Percentiles rank a stretch among this genome's conserved stretches.
Conservation (phyloP, 768 basidiomycete genomes). For the Boletus sensibilis region DNA sequence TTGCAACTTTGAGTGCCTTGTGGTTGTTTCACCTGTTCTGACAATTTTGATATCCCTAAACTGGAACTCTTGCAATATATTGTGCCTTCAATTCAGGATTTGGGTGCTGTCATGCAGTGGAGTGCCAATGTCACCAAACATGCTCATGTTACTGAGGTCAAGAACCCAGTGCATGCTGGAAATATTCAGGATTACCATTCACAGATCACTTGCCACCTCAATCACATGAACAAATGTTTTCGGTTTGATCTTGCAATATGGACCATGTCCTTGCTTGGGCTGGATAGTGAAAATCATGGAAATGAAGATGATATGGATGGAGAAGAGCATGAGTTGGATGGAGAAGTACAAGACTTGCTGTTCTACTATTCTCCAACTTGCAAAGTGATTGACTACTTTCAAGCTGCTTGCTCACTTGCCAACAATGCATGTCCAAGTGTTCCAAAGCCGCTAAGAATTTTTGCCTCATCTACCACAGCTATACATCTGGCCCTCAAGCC, state of each 20-base stretch:
- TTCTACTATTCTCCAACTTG: not conserved
- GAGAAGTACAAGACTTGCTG: not conserved
- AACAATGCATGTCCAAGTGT: not conserved
- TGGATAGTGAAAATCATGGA: not conserved
- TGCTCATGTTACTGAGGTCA: too few relatives aligned
- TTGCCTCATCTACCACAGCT: not conserved
- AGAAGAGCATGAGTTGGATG: not conserved
- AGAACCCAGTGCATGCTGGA: too few relatives aligned
- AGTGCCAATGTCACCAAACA: too few relatives aligned
- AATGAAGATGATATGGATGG: not conserved
- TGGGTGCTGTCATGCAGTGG: too few relatives aligned
- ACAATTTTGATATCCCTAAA: not conserved
- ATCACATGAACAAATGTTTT: not conserved
- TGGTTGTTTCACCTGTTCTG: not conserved
- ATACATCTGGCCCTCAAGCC: not conserved
- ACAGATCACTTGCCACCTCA: too few relatives aligned
- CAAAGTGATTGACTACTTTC: not conserved
- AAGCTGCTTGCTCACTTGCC: not conserved
- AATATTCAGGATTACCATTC: too few relatives aligned
- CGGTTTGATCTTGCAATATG: not conserved
- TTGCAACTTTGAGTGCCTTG: too few relatives aligned
- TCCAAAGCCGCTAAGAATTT: not conserved
- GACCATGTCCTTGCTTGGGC: not conserved
- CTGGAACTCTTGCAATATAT: not conserved
- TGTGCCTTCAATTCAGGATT: not conserved